Conservation (phyloP, 2,329 filamentous ascomycete genomes). For the Kalmusia sp. region DNA sequence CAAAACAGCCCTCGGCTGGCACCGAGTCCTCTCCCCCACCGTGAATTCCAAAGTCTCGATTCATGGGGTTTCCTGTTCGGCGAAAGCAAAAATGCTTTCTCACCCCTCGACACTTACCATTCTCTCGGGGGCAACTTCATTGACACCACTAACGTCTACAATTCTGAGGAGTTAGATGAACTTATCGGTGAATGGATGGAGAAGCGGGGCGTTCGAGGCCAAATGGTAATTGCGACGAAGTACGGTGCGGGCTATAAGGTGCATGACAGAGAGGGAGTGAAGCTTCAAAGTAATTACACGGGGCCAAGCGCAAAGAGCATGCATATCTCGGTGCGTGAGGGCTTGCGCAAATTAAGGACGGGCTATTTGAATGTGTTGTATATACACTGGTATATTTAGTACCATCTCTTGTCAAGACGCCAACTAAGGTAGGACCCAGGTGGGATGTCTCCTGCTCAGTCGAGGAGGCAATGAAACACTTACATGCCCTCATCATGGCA, state of each 20-base stretch:
- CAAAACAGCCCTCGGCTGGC: slow-evolving; percentile 58
- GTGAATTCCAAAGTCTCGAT: slow-evolving; percentile 62
- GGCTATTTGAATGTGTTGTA: slow-evolving; percentile 65
- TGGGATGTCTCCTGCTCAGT: slow-evolving; percentile 49
- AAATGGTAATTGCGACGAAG: slow-evolving; percentile 50
- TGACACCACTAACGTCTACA: slow-evolving; percentile 61
- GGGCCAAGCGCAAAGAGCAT: slow-evolving; percentile 55
- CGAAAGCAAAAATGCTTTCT: slow-evolving; percentile 67
- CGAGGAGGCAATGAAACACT: slow-evolving; percentile 50
- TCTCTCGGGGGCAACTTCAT: slow-evolving; percentile 75
- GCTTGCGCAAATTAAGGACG: slow-evolving; percentile 18
- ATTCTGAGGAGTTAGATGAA: slow-evolving; percentile 46
- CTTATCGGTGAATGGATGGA: slow-evolving; percentile 53
- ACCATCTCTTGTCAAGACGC: no score
- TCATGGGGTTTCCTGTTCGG: slow-evolving; percentile 67
- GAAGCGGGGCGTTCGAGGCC: slow-evolving; percentile 40
- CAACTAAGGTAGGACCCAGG: no score
- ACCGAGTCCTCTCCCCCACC: slow-evolving; percentile 70
- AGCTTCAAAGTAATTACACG: slow-evolving; percentile 16
- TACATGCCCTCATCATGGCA: slow-evolving; percentile 46
- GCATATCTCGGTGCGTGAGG: slow-evolving; percentile 15
- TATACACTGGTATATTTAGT: slow-evolving; percentile 34
- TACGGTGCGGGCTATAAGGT: slow-evolving; percentile 31
- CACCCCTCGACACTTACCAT: slow-evolving; percentile 72
- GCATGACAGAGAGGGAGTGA: not conserved